These are phyloP conservation scores for Fusarium pilosicola DNA, from an alignment of 2,329 filamentous ascomycete genomes.

Conservation along the genomic window DNA sequence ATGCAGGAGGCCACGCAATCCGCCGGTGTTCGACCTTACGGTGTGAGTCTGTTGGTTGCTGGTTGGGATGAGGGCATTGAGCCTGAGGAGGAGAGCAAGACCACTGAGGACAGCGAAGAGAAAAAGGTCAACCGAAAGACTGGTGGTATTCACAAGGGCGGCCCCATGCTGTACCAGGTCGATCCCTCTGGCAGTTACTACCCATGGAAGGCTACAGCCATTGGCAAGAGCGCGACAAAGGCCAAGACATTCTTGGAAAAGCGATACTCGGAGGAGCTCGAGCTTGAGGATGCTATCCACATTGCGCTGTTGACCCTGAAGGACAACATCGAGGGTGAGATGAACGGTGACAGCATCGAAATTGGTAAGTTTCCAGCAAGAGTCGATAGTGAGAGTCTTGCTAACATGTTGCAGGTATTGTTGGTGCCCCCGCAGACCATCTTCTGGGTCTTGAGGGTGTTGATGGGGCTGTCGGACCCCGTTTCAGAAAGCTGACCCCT, in stretches of 20 bases:
- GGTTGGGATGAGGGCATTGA: conserved; percentile 98
- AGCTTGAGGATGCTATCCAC: conserved; percentile 97
- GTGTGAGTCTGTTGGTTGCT: conserved; percentile 93
- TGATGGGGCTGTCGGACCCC: conserved; percentile 82
- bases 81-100: conserved; percentile 75
- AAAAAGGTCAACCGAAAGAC: conserved; percentile 86
- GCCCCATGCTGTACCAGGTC: conserved; percentile 97
- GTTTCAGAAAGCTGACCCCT: conserved; percentile 93
- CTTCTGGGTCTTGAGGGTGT: conserved; percentile 91
- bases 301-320: conserved; percentile 97
- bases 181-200: conserved; percentile 99
- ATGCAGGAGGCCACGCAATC: conserved; percentile 99
- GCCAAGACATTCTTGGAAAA: conserved; percentile 99
- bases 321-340: conserved; percentile 99
- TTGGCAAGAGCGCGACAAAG: conserved; percentile 97
- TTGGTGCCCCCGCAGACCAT: conserved; percentile 93
- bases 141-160: conserved; percentile 93
- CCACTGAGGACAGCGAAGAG: conserved; percentile 69
- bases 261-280: conserved; percentile 95
- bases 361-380: conserved; percentile 72
- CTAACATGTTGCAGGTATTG: conserved; percentile 74
- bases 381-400: no score
- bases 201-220: conserved; percentile 99
- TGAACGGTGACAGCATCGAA: conserved; percentile 98
- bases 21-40: conserved; percentile 95